Percentiles rank a stretch among this genome's conserved stretches.
Evolutionary conservation across 352 stramenopile species (phyloP).

Genomic region (Phytophthora cajani): DNA sequence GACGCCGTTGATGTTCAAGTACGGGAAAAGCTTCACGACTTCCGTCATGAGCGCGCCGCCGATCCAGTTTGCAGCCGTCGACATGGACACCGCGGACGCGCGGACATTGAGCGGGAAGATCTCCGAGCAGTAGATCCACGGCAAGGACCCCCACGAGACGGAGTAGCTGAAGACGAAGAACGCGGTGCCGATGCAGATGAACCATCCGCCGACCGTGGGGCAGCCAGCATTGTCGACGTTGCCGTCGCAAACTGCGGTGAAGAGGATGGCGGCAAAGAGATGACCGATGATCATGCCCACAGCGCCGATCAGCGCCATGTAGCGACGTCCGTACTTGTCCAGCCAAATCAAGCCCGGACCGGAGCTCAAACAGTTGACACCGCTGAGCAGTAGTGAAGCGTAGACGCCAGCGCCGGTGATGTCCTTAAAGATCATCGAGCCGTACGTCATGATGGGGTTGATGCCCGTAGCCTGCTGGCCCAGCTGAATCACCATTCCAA

Average conservation of each 20-base stretch:
- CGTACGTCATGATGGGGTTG: constrained; percentile 48
- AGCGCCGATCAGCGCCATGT: constrained; percentile 43
- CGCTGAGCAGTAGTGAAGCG: constrained; percentile 34
- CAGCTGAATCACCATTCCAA: constrained; percentile 41
- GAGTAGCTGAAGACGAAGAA: constrained; percentile 52
- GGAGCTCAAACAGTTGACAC: constrained; percentile 41
- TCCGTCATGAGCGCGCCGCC: constrained; percentile 50
- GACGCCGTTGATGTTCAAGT: constrained; percentile 42
- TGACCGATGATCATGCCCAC: constrained; percentile 53
- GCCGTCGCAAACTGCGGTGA: constrained; percentile 36
- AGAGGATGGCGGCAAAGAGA: constrained; percentile 43
- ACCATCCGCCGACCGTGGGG: constrained; percentile 39
- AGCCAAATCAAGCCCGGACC: constrained; percentile 42
- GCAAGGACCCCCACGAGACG: constrained; percentile 35
- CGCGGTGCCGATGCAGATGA: constrained; percentile 45
- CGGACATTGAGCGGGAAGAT: constrained; percentile 65
- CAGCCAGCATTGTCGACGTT: constrained; percentile 38
- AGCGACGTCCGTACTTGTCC: constrained; percentile 43
- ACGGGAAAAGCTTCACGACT: constrained; percentile 37
- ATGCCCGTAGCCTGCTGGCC: constrained; percentile 46
- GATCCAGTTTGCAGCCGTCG: constrained; percentile 51
- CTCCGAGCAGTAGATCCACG: constrained; percentile 69
- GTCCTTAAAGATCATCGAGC: constrained; percentile 42
- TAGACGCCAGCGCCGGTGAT: constrained; percentile 39
- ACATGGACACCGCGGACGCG: constrained; percentile 51